These are phyloP conservation scores for Pholiota adiposa DNA, from an alignment of 1,284 basidiomycete genomes.

Conservation along the genomic window DNA sequence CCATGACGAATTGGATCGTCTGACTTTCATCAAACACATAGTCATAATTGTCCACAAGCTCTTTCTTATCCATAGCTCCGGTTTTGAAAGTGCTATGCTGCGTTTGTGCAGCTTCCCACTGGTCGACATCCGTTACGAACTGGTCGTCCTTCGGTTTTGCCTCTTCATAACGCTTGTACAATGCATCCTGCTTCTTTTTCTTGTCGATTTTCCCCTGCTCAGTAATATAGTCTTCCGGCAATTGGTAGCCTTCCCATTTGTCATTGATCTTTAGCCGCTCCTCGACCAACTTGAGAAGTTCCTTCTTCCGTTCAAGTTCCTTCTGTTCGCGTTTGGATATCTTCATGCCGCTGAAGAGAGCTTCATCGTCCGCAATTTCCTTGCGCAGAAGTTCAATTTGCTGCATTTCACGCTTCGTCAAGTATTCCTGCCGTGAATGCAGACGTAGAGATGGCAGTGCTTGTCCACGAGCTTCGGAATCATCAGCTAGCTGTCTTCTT, in stretches of 20 bases:
- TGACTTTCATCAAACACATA: slow-evolving; percentile 99
- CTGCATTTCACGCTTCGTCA: slow-evolving; percentile 95
- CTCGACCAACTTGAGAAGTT: slow-evolving; percentile 90
- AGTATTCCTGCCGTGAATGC: slow-evolving; percentile 91
- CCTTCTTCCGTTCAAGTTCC: slow-evolving; percentile 92
- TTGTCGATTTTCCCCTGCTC: slow-evolving; percentile 99
- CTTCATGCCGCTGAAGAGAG: slow-evolving; percentile 87
- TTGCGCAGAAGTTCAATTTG: slow-evolving; percentile 92
- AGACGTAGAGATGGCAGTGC: slow-evolving; percentile 86
- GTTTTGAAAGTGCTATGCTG: slow-evolving; percentile 87
- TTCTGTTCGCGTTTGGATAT: slow-evolving; percentile 83
- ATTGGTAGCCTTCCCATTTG: slow-evolving; percentile 91
- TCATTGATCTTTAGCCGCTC: slow-evolving; percentile 93
- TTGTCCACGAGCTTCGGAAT: slow-evolving; percentile 73
- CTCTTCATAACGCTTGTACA: slow-evolving; percentile 96
- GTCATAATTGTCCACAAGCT: slow-evolving; percentile 87
- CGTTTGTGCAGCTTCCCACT: slow-evolving; percentile 94
- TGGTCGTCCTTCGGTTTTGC: slow-evolving; percentile 87
- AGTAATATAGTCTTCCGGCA: slow-evolving; percentile 97
- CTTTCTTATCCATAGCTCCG: slow-evolving; percentile 87
- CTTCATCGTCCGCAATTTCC: slow-evolving; percentile 93
- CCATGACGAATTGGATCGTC: slow-evolving; percentile 95
- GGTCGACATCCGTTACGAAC: slow-evolving; percentile 95
- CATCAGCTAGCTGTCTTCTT: slow-evolving; percentile 84
- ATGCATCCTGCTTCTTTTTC: slow-evolving; percentile 92